Evolutionary conservation across 2,329 filamentous ascomycete species (phyloP), one percentile per base, ranked within the genome.

Genomic region (Claviceps paspali): DNA sequence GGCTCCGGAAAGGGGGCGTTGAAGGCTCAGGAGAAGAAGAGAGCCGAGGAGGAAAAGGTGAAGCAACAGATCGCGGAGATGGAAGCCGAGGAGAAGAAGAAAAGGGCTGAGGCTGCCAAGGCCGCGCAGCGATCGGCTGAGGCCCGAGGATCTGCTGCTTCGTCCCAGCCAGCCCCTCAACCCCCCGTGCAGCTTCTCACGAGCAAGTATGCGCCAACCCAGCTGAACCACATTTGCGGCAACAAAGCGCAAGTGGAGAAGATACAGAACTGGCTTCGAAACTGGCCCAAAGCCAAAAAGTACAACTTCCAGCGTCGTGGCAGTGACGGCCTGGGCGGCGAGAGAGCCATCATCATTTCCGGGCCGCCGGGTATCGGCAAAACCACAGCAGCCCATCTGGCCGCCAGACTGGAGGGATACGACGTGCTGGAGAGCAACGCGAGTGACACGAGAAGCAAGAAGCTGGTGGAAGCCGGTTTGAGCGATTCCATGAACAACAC

Each of bases 341-440:
- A 81, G 49, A 79, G 91, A 45, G 84, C 88, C n/a, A 79, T 96
- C 46, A 93, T 96, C 54, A 79, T 98, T 38, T 87, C 92, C 47
- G 91, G 91, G 0, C 88, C 91, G 12, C 91, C 91, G 22, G 91
- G 91, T 14, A 94, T 98, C 46, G 91, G 91, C 47, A 98, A 98
- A 62, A 98, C 91, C 2, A 98, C 91, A 23, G 85, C 92, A 35
- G 91, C 91, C 18, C 91, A 98, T 63, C 67, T 98, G 22, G 84
- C 93, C 12, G 88, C 91, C 1, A 92, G 86, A 51, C 63, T 96
- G 15, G 87, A 93, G 53, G 87, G 88, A 2, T 96, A 85, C 52
- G 91, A 98, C 56, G 73, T 95, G 30, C 67, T 98, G 10, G 91
- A 98, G 63, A 91, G 78, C 51, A 98, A 98, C 53, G 91, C 91